Conservation (phyloP, 768 basidiomycete genomes). For the Sarcodon aspratus region DNA sequence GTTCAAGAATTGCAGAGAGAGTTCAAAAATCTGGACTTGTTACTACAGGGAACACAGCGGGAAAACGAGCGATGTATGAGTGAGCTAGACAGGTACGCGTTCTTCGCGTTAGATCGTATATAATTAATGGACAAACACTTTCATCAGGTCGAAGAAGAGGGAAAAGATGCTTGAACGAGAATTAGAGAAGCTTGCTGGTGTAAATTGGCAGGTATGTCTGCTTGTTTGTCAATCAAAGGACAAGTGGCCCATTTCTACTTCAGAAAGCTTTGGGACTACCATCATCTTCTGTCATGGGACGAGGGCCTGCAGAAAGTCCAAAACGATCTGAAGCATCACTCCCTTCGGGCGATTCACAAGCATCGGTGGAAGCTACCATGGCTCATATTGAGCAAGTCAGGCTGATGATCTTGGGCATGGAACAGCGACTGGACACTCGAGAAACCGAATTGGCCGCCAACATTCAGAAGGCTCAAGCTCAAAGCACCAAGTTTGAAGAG, state of each 20-base stretch:
- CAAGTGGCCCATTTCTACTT: constrained; percentile 5
- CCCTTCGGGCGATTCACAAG: neutral
- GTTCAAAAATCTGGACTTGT: constrained; percentile 61
- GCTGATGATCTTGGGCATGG: constrained; percentile 63
- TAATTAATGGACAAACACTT: too few species aligned
- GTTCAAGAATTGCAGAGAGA: constrained; percentile 63
- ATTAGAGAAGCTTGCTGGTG: constrained; percentile 56
- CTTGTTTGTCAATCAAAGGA: too few species aligned
- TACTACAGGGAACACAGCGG: constrained; percentile 70
- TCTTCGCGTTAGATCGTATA: too few species aligned
- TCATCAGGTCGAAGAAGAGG: constrained; percentile 43
- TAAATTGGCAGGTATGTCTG: constrained; percentile 67
- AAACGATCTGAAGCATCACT: neutral
- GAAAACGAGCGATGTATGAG: constrained; percentile 83
- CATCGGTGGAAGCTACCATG: constrained; percentile 27
- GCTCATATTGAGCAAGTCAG: constrained; percentile 62
- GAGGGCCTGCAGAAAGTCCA: neutral
- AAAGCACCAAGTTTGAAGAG: constrained; percentile 42
- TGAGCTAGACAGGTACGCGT: constrained; percentile 56
- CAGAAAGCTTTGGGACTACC: constrained; percentile 25
- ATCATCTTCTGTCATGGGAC: constrained; percentile 10
- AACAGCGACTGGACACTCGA: constrained; percentile 52
- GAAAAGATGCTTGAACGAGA: constrained; percentile 72
- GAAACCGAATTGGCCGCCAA: constrained; percentile 52
- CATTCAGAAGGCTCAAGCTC: constrained; percentile 48